Base-by-base conservation (phyloP, 2,329 filamentous ascomycete species). In the Diaporthe velutina region DNA sequence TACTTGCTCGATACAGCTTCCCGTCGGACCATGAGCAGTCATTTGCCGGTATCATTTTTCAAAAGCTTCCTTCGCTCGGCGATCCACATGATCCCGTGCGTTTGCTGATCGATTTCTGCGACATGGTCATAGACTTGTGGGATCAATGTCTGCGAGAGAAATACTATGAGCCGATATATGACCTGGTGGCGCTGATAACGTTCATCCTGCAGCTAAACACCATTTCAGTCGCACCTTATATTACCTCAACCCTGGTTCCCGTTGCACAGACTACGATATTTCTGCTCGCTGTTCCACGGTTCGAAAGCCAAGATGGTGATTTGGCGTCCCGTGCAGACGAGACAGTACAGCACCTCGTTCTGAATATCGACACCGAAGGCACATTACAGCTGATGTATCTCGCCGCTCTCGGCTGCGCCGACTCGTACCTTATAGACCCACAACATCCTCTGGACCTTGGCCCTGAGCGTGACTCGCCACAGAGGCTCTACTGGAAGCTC, bases 331-430 rank as follows among this genome's bases (percentile, higher is more conserved):
- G 81, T 77, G 83, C 82, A 4, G 86, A 86, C 71, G 82, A 80
- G 4, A 74, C 77, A 57, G 87, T 84, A 76, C 86, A 82, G 76
- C 88, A 86, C 54, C 85, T 88, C 25, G 84, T 85, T 17, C 82
- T 85, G 19, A 83, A 93, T 54, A 90, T 95, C 55, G 87, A 94
- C 76, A 90, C 92, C 1, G 85, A 88, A 12, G 87, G 89, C 64
- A 91, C 93, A 61, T 84, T 96, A n/a, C 88, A 89, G 1, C 83
- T 96, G 1, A 84, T 96, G n/a, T 88, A 93, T 71, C 85, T 90
- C 1, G 85, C 91, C 7, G 91, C 92, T 6, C 85, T 91, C 12
- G 91, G 89, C 42, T 93, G 92, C 77, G 76, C 42, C 74, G 74
- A 76, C 45, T 76, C 74, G 13, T 74, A 76, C 40, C 68, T 76